These are phyloP conservation scores for Xylaria sp. DNA, from an alignment of 495 filamentous ascomycete genomes.

Conservation along the genomic window DNA sequence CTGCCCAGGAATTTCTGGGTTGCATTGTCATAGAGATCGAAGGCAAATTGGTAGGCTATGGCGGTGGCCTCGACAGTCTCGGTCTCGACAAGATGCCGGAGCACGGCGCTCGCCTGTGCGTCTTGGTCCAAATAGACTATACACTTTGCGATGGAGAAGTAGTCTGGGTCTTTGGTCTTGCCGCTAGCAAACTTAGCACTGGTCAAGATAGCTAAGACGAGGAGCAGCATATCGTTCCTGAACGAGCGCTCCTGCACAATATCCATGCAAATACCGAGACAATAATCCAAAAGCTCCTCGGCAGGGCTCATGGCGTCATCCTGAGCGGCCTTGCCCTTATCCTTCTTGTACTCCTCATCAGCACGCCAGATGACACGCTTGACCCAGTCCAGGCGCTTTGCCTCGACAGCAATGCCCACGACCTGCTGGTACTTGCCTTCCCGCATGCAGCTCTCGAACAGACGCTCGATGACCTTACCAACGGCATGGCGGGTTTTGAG, in stretches of 20 bases:
- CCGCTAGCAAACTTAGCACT: slow-evolving; percentile 71
- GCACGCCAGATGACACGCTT: slow-evolving; percentile 81
- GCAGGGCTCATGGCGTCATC: slow-evolving; percentile 65
- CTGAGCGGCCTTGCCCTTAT: slow-evolving; percentile 56
- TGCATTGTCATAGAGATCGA: slow-evolving; percentile 97
- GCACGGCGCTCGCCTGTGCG: slow-evolving; percentile 86
- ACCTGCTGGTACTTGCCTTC: slow-evolving; percentile 93
- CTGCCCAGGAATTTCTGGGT: slow-evolving; percentile 95
- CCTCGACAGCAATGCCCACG: slow-evolving; percentile 98
- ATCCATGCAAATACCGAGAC: slow-evolving; percentile 94
- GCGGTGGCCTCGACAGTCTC: slow-evolving; percentile 78
- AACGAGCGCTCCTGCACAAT: slow-evolving; percentile 93
- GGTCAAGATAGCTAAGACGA: slow-evolving; percentile 87
- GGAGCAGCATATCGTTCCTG: slow-evolving; percentile 77
- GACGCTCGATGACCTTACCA: slow-evolving; percentile 79
- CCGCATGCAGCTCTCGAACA: slow-evolving; percentile 90
- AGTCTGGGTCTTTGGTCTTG: slow-evolving; percentile 75
- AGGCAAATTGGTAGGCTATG: slow-evolving; percentile 95
- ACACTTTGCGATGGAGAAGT: slow-evolving; percentile 97
- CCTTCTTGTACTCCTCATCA: slow-evolving; percentile 80
- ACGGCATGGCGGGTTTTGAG: slow-evolving; percentile 69
- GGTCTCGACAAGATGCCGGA: slow-evolving; percentile 79
- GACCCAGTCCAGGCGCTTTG: slow-evolving; percentile 89
- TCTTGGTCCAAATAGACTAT: slow-evolving; percentile 96
- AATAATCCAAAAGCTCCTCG: slow-evolving; percentile 96